These are phyloP conservation scores for Fusarium sororula DNA, from an alignment of 2,329 filamentous ascomycete species.

Conservation along the genomic window DNA sequence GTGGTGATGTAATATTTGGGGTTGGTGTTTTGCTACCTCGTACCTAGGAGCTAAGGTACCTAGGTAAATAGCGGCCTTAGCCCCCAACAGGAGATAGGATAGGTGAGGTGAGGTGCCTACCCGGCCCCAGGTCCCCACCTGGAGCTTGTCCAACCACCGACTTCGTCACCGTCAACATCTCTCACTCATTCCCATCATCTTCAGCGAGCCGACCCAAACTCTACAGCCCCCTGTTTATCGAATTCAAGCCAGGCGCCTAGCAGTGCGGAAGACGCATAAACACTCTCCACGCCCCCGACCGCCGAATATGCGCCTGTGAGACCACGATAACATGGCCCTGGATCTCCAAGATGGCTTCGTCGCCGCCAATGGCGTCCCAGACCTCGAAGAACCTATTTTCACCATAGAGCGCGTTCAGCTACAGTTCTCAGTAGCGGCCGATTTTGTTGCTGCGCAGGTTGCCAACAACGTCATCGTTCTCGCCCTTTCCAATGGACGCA, in stretches of 20 bases:
- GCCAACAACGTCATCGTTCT: constrained; percentile 96
- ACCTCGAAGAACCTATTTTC: constrained; percentile 83
- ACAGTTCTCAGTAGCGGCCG: constrained; percentile 91
- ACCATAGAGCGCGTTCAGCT: constrained; percentile 92
- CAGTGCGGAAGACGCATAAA: background rate
- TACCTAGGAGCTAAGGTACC: background rate
- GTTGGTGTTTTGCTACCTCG: background rate
- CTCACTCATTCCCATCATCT: constrained; percentile 3
- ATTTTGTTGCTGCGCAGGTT: constrained; percentile 96
- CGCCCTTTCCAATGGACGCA: constrained; percentile 89
- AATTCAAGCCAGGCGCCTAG: background rate
- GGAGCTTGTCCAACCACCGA: constrained; percentile 23
- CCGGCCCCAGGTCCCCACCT: constrained; percentile 12
- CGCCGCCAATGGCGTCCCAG: constrained; percentile 66
- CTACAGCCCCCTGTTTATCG: background rate
- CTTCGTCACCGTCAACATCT: constrained; percentile 15
- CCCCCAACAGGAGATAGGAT: background rate
- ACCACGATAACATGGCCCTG: constrained; percentile 47
- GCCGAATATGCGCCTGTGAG: constrained; percentile 38
- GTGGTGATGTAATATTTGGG: constrained; percentile 39
- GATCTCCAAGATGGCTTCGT: constrained; percentile 71
- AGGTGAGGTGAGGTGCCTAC: background rate
- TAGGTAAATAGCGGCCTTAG: constrained; percentile 20
- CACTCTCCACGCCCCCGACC: background rate
- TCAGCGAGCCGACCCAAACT: constrained; percentile 11